Conservation (phyloP, 2,329 filamentous ascomycete species). For the Colletotrichum higginsianum region DNA sequence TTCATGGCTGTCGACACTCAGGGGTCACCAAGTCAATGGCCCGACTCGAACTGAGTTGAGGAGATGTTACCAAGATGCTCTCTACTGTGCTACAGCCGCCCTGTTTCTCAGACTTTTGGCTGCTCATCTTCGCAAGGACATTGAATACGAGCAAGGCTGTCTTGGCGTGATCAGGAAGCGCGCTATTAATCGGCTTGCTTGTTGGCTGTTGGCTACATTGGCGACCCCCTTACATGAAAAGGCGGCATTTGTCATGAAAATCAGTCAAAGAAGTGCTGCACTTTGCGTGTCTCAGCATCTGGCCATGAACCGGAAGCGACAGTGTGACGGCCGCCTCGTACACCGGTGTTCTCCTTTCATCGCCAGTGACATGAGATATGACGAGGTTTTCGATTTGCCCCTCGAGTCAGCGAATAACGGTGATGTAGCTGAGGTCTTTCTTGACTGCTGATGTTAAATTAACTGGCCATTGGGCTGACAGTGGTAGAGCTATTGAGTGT, state of each 20-base stretch:
- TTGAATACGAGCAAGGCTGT: neutral
- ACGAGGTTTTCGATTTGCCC: neutral
- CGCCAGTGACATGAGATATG: neutral
- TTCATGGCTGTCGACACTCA: neutral
- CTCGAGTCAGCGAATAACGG: neutral
- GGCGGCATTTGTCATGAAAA: neutral
- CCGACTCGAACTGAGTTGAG: neutral
- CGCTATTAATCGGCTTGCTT: neutral
- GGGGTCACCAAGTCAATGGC: neutral
- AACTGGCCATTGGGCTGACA: neutral
- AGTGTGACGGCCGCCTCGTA: too few relatives aligned
- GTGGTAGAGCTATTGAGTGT: neutral
- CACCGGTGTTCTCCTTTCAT: neutral
- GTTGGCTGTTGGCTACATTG: too few relatives aligned
- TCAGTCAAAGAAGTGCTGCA: too few relatives aligned
- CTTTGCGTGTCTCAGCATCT: neutral
- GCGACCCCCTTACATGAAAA: neutral
- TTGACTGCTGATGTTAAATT: neutral
- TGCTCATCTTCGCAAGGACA: neutral
- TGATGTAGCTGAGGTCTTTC: neutral
- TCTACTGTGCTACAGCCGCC: neutral
- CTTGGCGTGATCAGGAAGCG: too few relatives aligned
- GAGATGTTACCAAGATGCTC: neutral
- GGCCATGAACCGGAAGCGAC: neutral
- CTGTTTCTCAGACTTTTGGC: neutral